Conservation (phyloP, 176 grass and related monocot genomes). For the Juncus inflexus region DNA sequence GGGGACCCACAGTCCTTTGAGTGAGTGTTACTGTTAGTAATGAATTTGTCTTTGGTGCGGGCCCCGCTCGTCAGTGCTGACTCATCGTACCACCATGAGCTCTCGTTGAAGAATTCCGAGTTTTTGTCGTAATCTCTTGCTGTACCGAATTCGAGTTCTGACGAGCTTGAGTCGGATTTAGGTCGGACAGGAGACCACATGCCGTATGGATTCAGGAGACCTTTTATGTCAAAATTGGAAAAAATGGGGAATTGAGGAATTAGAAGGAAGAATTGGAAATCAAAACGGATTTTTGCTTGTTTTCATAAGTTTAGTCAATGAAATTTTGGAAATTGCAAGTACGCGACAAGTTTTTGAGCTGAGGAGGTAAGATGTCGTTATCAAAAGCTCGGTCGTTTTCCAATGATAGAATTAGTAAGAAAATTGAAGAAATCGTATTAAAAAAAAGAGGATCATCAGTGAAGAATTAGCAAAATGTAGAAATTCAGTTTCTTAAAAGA, state of each 20-base stretch:
- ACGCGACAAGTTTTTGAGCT: too few relatives aligned
- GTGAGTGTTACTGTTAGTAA: constrained; percentile 31
- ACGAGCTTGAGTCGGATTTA: constrained; percentile 61
- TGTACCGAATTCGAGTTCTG: constrained; percentile 82
- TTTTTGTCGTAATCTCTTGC: constrained; percentile 67
- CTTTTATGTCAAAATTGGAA: constrained; percentile 29
- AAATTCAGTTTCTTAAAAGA: too few relatives aligned
- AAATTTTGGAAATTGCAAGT: too few relatives aligned
- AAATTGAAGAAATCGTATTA: too few relatives aligned
- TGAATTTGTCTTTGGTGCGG: constrained; percentile 56
- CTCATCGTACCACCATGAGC: constrained; percentile 70
- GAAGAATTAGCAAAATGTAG: too few relatives aligned
- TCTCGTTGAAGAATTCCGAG: constrained; percentile 64
- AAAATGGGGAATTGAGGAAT: background rate
- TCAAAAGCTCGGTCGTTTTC: too few relatives aligned
- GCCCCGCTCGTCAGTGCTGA: constrained; percentile 35
- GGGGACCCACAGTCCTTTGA: constrained; percentile 50
- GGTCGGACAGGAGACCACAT: constrained; percentile 59
- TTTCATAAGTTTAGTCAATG: background rate
- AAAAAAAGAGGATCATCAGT: too few relatives aligned
- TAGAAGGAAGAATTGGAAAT: background rate
- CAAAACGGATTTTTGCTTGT: background rate
- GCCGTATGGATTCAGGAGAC: constrained; percentile 77
- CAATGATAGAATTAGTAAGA: too few relatives aligned
- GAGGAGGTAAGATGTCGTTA: too few relatives aligned